These are phyloP conservation scores for Skeletonema costatum DNA, from an alignment of 108 stramenopile species.

Conservation along the genomic window DNA sequence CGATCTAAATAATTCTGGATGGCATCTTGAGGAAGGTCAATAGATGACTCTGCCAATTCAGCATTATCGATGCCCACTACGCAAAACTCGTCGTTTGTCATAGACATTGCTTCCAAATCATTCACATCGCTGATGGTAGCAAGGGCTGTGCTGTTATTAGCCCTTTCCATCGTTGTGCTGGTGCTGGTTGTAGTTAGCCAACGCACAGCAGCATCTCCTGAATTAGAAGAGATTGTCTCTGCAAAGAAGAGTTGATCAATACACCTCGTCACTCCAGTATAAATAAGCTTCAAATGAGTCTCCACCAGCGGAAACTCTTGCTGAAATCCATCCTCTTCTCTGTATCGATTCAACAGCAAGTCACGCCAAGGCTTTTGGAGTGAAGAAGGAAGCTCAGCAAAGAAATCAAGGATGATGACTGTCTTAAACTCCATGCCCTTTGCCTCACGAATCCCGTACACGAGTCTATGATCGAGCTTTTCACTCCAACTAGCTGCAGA, in stretches of 20 bases:
- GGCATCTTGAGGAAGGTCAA: not conserved
- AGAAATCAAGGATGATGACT: slow-evolving; percentile 67
- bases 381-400: slow-evolving; percentile 34
- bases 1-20: slow-evolving; percentile 7
- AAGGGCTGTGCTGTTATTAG: slow-evolving; percentile 4
- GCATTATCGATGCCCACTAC: slow-evolving; percentile 47
- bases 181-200: not conserved
- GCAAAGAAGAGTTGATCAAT: slow-evolving; percentile 49
- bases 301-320: slow-evolving; percentile 41
- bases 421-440: slow-evolving; percentile 65
- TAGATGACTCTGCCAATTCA: slow-evolving; percentile 30
- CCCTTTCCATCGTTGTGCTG: not conserved
- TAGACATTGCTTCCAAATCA: slow-evolving; percentile 45
- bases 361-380: slow-evolving; percentile 55
- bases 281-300: slow-evolving; percentile 51
- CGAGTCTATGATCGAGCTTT: slow-evolving; percentile 22
- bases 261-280: slow-evolving; percentile 55
- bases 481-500: slow-evolving; percentile 18
- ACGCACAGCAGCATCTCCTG: slow-evolving; percentile 46
- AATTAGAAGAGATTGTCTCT: slow-evolving; percentile 36
- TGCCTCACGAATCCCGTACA: slow-evolving; percentile 53
- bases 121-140: slow-evolving; percentile 39
- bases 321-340: slow-evolving; percentile 4
- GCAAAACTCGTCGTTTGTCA: slow-evolving; percentile 51
- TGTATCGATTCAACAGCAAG: slow-evolving; percentile 24